Evolutionary conservation across 805 yeast species (phyloP).

Genomic region (Metschnikowia lachancei): DNA sequence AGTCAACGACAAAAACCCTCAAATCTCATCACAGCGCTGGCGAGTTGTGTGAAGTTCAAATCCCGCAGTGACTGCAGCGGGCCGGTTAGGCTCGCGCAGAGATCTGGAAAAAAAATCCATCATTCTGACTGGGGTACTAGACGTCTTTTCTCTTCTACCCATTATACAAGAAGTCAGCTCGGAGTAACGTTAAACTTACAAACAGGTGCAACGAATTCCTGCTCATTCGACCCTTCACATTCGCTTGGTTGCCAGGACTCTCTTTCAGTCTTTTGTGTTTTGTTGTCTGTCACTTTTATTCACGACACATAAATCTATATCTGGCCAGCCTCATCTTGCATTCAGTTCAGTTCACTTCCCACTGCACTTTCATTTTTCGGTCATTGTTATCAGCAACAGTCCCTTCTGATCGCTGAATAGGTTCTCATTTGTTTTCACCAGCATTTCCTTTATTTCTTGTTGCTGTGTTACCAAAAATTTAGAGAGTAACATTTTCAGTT

Average conservation of each 20-base stretch:
- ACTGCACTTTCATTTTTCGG: constrained; percentile 8
- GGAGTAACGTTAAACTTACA: neutral
- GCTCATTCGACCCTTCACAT: neutral
- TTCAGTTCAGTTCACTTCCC: constrained; percentile 13
- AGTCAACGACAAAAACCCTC: neutral
- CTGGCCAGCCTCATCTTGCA: constrained; percentile 7
- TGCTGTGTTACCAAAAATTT: constrained; percentile 1
- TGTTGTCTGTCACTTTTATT: neutral
- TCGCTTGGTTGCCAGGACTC: constrained; percentile 1
- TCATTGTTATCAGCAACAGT: neutral
- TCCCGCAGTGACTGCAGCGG: constrained; percentile 3
- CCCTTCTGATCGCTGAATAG: neutral
- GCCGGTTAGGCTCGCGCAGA: constrained; percentile 14
- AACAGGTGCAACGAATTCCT: neutral
- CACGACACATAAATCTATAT: neutral
- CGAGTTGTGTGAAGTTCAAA: constrained; percentile 15
- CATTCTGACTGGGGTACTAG: neutral
- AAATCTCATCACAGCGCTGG: neutral
- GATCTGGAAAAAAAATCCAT: constrained; percentile 16
- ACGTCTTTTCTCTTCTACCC: constrained; percentile 3
- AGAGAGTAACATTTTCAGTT: neutral
- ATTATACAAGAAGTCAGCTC: constrained; percentile 4
- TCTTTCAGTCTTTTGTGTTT: neutral
- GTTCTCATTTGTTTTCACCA: neutral
- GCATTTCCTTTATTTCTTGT: constrained; percentile 6